These are phyloP conservation scores for Neurospora sp. DNA, from an alignment of 495 filamentous ascomycete species.

Conservation along the genomic window DNA sequence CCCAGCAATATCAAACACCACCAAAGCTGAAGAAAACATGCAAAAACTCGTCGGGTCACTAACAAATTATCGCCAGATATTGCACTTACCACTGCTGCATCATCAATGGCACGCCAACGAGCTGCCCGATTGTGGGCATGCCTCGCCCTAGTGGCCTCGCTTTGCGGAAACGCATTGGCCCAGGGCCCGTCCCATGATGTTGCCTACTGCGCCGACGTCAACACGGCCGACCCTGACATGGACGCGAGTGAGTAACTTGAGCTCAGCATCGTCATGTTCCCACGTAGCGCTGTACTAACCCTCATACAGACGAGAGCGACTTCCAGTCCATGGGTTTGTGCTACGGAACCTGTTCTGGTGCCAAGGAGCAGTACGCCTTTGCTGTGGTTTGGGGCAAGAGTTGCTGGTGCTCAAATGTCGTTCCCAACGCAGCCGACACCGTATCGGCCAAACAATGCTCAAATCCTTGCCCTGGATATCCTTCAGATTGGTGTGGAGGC, in stretches of 20 bases:
- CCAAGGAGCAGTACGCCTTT: constrained; percentile 19
- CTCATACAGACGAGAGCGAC: constrained; percentile 24
- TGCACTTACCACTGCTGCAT: background rate
- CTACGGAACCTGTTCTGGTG: constrained; percentile 22
- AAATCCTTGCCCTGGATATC: constrained; percentile 30
- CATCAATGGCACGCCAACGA: constrained; percentile 14
- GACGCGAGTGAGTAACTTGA: constrained; percentile 1
- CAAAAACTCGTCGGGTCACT: background rate
- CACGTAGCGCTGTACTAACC: background rate
- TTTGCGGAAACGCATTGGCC: constrained; percentile 3
- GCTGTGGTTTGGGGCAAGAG: constrained; percentile 26
- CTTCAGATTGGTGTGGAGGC: constrained; percentile 31
- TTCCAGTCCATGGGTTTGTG: constrained; percentile 39
- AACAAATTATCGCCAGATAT: background rate
- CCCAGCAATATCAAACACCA: background rate
- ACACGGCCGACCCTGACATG: constrained; percentile 21
- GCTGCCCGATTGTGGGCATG: constrained; percentile 13
- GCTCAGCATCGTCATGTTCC: background rate
- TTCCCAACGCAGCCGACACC: constrained; percentile 21
- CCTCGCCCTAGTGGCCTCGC: constrained; percentile 6
- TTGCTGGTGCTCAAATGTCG: constrained; percentile 36
- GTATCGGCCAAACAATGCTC: constrained; percentile 25
- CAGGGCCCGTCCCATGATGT: constrained; percentile 21
- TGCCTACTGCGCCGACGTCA: constrained; percentile 30
- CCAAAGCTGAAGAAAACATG: background rate